These are phyloP conservation scores for Coemansia sp. DNA, from an alignment of 192 early-diverging fungal genomes.

Conservation along the genomic window DNA sequence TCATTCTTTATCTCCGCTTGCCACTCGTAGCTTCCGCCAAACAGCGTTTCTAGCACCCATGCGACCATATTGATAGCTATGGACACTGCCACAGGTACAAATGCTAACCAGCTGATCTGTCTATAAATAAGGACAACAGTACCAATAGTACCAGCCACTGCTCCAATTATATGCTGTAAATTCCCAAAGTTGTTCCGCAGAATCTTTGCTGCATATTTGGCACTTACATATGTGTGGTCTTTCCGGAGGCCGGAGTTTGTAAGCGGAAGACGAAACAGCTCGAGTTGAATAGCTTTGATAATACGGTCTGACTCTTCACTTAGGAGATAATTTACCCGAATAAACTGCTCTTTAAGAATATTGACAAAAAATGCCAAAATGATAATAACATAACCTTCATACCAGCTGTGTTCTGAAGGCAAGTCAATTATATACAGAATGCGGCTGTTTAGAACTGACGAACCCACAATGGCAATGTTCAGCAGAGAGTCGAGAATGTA, in stretches of 20 bases:
- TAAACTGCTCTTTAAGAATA: not conserved
- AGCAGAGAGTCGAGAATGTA: conserved; percentile 14
- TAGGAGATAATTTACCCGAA: not conserved
- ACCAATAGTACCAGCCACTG: conserved; percentile 64
- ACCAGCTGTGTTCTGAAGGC: too few species aligned
- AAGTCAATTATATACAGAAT: conserved; percentile 36
- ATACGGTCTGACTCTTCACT: not conserved
- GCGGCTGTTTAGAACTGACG: not conserved
- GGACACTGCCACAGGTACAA: conserved; percentile 7
- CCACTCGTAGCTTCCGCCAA: conserved; percentile 7
- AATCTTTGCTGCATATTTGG: not conserved
- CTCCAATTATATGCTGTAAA: conserved; percentile 61
- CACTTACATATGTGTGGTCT: not conserved
- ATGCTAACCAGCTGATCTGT: conserved; percentile 30
- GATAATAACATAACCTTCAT: not conserved
- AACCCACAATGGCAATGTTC: conserved; percentile 1
- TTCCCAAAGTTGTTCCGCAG: not conserved
- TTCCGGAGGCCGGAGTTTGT: conserved; percentile 9
- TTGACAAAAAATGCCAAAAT: not conserved
- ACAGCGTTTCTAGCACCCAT: not conserved
- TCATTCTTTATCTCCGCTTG: conserved; percentile 2
- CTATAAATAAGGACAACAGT: conserved; percentile 64
- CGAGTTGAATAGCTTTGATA: conserved; percentile 12
- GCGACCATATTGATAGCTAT: not conserved
- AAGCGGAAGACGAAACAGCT: conserved; percentile 33